Evolutionary conservation across 768 basidiomycete genomes (phyloP).

Genomic region (Phylloporus rhodoxanthus): DNA sequence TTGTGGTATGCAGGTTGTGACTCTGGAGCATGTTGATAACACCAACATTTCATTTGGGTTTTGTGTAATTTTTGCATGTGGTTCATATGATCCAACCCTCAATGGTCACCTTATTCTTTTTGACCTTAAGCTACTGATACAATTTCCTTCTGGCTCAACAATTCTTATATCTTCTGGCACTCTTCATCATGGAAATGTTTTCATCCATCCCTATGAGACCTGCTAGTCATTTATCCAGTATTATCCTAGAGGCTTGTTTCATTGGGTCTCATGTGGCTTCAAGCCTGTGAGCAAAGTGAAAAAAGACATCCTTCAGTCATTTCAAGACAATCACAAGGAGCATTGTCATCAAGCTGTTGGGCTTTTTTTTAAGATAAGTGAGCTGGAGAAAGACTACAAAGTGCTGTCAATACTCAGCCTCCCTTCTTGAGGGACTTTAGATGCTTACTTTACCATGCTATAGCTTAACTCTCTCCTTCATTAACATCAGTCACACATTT

Average conservation of each 20-base stretch:
- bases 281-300: too few relatives aligned
- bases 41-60: conserved; percentile 29
- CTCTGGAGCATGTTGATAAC: conserved; percentile 21
- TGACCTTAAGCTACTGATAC: background rate
- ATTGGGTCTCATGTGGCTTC: background rate
- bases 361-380: too few relatives aligned
- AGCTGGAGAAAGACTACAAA: too few relatives aligned
- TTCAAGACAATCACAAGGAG: too few relatives aligned
- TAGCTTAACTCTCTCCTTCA: too few relatives aligned
- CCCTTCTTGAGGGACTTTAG: too few relatives aligned
- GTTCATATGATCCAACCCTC: background rate
- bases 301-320: too few relatives aligned
- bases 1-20: conserved; percentile 18
- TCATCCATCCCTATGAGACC: background rate
- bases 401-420: too few relatives aligned
- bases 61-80: conserved; percentile 30
- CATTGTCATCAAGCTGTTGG: too few relatives aligned
- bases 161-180: conserved; percentile 1
- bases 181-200: background rate
- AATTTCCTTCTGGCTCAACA: background rate
- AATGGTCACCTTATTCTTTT: background rate
- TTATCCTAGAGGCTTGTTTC: background rate
- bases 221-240: conserved; percentile 4
- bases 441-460: too few relatives aligned
- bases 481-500: too few relatives aligned